Base-by-base conservation (phyloP, 2,329 filamentous ascomycete species). In the Blastomyces gilchristii region DNA sequence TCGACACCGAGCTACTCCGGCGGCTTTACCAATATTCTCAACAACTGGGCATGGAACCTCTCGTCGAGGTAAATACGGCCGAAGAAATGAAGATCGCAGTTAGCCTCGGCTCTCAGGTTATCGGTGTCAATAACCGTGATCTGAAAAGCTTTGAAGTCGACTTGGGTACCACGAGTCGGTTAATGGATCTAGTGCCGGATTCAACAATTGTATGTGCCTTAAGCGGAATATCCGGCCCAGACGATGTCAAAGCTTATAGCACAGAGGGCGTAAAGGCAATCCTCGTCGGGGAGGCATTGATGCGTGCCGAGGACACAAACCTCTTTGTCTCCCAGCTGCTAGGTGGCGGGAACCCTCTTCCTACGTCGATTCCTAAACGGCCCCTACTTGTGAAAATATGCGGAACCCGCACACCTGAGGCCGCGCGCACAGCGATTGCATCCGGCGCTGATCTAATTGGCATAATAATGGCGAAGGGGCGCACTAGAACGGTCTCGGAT, bases 71-170 rank as follows among this genome's bases (percentile, higher is more conserved):
- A 37, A 96, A 99, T 72, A 99, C 89, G 52, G 86, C 87, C 0
- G 90, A 94, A 59, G 94, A 99, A 76, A 99, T 97, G 90, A 82
- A 87, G 49, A 87, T 86, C 63, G 94, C 95, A 8, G 86, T 97
- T 56, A 84, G 89, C 63, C 82, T 99, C 28, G 94, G 93, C 12
- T 85, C 94, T 28, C 88, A 92, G 76, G 93, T 91, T 47, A 96
- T 99, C 70, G 94, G 94, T 34, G 94, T 99, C 69, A 99, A 99
- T 78, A 99, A 99, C 79, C 87, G 94, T 62, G 96, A 99, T 71
- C 82, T 99, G 14, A 93, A 93, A 69, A 97, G 88, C 71, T 99
- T 99, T 70, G 92, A 97, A 73, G 94, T 99, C 25, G 95, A 99
- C 74, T 84, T 99, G 66, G 87, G 89, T 65, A 99, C 93, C 0